Base-by-base conservation (phyloP, 306 rosid genomes). In the Morella rubra region DNA sequence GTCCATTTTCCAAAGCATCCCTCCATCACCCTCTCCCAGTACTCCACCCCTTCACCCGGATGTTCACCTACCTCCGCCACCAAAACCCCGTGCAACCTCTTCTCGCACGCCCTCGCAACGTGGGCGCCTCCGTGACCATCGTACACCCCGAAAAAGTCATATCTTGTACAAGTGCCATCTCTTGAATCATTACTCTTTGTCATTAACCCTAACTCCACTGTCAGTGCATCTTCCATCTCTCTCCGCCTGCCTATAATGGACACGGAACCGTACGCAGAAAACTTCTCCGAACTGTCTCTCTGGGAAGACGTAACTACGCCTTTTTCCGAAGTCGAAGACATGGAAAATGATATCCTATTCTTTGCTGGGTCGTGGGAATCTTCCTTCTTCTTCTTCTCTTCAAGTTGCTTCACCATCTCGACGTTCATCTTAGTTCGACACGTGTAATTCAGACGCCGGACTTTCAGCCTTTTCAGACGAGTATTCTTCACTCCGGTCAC, bases 201-300 rank as follows among this genome's bases (percentile, higher is more conserved):
- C 50, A 49, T 82, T 40, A 89, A 79, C 68, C 87, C 93, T 46
- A 89, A 32, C 87, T 92, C 93, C 32, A 77, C 81, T 27, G 91
- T 92, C 85, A 88, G 96, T 9, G 89, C 84, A 47, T 94, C 98
- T 72, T 94, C 98, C 98, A 92, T 94, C 72, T 87, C 98, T 73
- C 69, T 92, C 86, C 98, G 89, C 60, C 79, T 73, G 20, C 98
- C 98, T n/a, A 84, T 88, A 70, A 79, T 70, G 60, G 98, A 92
- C 8, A 79, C 85, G n/a, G 73, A 81, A 16, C 98, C 93, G 78
- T 86, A 83, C 20, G 80, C 6, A 9, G 64, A 20, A 52, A 42
- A 53, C 24, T 50, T 44, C 75, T 10, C 41, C 16, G 7, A 11
- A 22, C 41, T 58, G 5, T 58, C 7, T 58, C 40, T 9, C 40